These are phyloP conservation scores for Trichoderma sp. DNA, from an alignment of 2,329 filamentous ascomycete genomes.

Conservation along the genomic window DNA sequence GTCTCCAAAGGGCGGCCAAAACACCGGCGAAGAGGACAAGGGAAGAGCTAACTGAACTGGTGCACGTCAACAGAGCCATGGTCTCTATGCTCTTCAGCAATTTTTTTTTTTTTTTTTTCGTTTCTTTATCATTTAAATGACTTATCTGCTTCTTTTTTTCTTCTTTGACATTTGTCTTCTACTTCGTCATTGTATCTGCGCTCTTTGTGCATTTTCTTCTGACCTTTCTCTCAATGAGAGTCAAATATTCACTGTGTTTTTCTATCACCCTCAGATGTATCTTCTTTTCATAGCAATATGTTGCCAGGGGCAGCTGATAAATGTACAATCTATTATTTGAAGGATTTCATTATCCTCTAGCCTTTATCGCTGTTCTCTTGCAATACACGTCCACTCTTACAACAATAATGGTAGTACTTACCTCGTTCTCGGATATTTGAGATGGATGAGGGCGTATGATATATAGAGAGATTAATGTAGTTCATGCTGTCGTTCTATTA, in stretches of 20 bases:
- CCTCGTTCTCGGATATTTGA: too few relatives aligned
- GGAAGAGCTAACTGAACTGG: not conserved
- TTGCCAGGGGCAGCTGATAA: not conserved
- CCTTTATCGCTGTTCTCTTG: not conserved
- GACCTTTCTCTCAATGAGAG: not conserved
- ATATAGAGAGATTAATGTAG: not conserved
- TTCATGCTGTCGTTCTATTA: not conserved
- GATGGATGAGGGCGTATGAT: not conserved
- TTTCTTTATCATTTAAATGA: not conserved
- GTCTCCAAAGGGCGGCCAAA: not conserved
- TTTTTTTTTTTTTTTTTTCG: not conserved
- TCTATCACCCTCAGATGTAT: not conserved
- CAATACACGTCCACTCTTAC: not conserved
- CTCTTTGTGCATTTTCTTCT: not conserved
- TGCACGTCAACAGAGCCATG: not conserved
- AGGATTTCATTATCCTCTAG: not conserved
- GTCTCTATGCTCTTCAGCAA: not conserved
- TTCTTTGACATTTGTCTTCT: not conserved
- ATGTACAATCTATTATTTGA: not conserved
- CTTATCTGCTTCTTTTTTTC: not conserved
- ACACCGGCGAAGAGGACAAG: conserved; percentile 3
- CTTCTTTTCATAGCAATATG: not conserved
- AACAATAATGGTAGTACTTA: too few relatives aligned
- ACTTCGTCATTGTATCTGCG: not conserved
- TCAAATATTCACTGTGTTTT: not conserved